Conservation (phyloP, 2,329 filamentous ascomycete species). For the Botryotinia globosa region DNA sequence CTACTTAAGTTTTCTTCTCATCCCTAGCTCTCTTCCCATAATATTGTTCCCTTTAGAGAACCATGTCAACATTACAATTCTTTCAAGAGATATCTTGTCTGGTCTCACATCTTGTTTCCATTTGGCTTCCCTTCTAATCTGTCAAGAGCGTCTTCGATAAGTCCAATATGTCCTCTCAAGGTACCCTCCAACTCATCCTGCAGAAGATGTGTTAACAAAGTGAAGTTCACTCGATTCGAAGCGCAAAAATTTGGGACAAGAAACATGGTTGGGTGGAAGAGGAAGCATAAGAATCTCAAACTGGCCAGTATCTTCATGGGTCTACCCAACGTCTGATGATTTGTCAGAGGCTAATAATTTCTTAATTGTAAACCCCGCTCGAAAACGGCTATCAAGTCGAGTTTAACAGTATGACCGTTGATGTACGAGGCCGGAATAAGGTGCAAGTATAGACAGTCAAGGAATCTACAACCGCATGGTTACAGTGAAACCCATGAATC, state of each 20-base stretch:
- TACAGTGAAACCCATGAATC: background rate
- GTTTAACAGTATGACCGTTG: background rate
- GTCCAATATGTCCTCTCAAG: conserved; percentile 27
- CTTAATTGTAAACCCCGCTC: too few relatives aligned
- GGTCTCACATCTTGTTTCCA: conserved; percentile 28
- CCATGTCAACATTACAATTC: background rate
- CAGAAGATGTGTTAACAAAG: conserved; percentile 11
- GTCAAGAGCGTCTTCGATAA: conserved; percentile 29
- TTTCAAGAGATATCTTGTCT: background rate
- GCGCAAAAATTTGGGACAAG: background rate
- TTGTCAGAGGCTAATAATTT: background rate
- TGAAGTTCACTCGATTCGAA: background rate
- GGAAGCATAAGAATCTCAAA: background rate
- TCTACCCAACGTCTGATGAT: background rate
- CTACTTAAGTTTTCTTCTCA: conserved; percentile 22
- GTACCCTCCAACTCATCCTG: conserved; percentile 29
- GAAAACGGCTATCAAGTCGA: background rate
- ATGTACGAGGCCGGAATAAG: background rate
- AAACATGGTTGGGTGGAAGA: background rate
- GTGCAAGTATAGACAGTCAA: background rate
- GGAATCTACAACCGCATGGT: background rate
- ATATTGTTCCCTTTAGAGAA: conserved; percentile 25
- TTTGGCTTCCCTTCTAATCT: conserved; percentile 27
- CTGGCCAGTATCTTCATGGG: background rate
- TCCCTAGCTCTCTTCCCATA: conserved; percentile 27